Conservation (phyloP, 2,329 filamentous ascomycete genomes). For the Corynespora cassiicola region DNA sequence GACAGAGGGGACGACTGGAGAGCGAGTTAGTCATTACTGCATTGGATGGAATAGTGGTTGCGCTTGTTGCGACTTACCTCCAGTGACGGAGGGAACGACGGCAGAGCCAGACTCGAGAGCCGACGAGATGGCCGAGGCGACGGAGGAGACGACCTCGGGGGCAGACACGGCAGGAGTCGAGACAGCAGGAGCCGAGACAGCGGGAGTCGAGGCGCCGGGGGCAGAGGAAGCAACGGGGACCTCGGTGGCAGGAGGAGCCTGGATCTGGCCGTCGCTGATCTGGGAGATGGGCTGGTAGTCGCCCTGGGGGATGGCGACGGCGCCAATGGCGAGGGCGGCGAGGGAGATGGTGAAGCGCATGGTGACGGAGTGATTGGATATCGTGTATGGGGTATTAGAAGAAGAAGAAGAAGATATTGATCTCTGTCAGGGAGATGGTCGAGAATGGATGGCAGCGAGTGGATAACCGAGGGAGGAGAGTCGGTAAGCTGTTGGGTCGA, state of each 20-base stretch:
- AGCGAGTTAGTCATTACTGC: conserved; percentile 13
- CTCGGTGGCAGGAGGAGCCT: conserved; percentile 34
- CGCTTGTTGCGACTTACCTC: no score
- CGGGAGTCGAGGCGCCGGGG: conserved; percentile 10
- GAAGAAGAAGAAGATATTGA: conserved; percentile 8
- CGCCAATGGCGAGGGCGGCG: conserved; percentile 34
- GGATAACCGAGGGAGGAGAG: not conserved
- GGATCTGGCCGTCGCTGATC: conserved; percentile 47
- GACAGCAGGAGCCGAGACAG: not conserved
- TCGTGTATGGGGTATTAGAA: conserved; percentile 10
- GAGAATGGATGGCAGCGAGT: conserved; percentile 1
- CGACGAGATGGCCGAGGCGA: conserved; percentile 8
- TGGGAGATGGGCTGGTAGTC: conserved; percentile 42
- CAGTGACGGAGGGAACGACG: conserved; percentile 12
- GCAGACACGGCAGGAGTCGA: conserved; percentile 3
- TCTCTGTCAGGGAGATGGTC: no score
- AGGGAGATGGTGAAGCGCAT: conserved; percentile 41
- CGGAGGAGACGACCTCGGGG: conserved; percentile 4
- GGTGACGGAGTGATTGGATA: conserved; percentile 20
- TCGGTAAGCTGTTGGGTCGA: no score
- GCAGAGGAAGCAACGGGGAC: conserved; percentile 11
- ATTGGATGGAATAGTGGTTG: no score
- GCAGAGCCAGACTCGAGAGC: conserved; percentile 14
- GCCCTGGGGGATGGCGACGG: conserved; percentile 33
- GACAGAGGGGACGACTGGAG: conserved; percentile 2